Conservation (phyloP, 768 basidiomycete species). For the Mycena capillaripes region DNA sequence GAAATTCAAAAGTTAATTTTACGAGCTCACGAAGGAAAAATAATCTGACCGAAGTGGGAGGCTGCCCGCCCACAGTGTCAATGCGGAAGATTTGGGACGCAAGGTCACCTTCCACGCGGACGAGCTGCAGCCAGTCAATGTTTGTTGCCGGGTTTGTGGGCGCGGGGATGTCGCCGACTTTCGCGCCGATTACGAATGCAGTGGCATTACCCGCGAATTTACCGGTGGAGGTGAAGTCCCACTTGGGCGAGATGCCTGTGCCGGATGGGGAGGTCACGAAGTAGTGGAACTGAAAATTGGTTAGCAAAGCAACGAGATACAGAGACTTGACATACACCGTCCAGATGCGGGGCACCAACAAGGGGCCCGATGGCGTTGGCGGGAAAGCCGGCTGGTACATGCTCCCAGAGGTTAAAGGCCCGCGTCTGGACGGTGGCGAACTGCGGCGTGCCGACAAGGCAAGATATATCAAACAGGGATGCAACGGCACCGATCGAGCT, state of each 20-base stretch:
- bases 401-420: conserved; percentile 35
- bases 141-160: conserved; percentile 42
- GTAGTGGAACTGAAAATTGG: conserved; percentile 48
- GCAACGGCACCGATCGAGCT: conserved; percentile 33
- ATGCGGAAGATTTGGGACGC: conserved; percentile 53
- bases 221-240: too few relatives aligned
- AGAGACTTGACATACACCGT: background rate
- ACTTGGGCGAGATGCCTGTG: conserved; percentile 49
- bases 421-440: conserved; percentile 37
- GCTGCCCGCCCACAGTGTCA: too few relatives aligned
- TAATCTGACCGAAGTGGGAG: conserved; percentile 46
- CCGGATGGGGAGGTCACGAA: conserved; percentile 54
- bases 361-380: background rate
- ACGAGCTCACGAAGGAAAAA: background rate
- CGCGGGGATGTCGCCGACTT: conserved; percentile 45
- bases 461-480: conserved; percentile 59
- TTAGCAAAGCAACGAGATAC: background rate
- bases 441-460: conserved; percentile 43
- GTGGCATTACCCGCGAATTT: too few relatives aligned
- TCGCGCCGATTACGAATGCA: too few relatives aligned
- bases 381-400: conserved; percentile 14
- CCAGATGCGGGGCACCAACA: background rate
- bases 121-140: conserved; percentile 57
- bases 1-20: background rate
- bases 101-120: conserved; percentile 49